Evolutionary conservation across 148 eudicot genomes (phyloP).

Genomic region (Spergularia bocconei): DNA sequence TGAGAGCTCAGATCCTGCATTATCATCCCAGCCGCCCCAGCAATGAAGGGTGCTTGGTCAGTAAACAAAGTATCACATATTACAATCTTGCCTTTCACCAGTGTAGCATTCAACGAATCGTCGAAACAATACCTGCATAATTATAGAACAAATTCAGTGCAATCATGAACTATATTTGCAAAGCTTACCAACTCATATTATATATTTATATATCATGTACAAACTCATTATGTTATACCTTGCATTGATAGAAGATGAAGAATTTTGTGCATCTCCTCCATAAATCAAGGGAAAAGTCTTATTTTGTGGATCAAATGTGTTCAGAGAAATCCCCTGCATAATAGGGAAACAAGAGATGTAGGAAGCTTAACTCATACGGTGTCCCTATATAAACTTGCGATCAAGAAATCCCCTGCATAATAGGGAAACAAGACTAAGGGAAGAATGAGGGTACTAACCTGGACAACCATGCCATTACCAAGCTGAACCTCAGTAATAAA

Average conservation of each 20-base stretch:
- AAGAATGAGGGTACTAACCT: constrained; percentile 25
- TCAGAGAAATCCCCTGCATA: constrained; percentile 37
- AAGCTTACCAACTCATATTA: no score
- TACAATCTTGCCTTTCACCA: constrained; percentile 32
- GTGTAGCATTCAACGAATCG: constrained; percentile 20
- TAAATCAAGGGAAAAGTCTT: constrained; percentile 38
- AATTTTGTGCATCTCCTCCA: constrained; percentile 40
- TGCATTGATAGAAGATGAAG: not conserved
- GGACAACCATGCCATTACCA: constrained; percentile 31
- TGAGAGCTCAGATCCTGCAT: constrained; percentile 9
- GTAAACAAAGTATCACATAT: constrained; percentile 8
- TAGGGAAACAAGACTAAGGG: no score
- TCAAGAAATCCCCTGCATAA: no score
- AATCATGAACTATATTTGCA: no score
- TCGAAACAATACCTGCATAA: not conserved
- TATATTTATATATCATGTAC: no score
- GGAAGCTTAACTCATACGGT: no score
- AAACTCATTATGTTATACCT: no score
- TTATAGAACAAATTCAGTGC: no score
- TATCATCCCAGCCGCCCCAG: constrained; percentile 36
- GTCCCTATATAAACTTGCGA: no score
- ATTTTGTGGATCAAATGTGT: constrained; percentile 37
- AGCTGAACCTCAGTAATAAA: constrained; percentile 32
- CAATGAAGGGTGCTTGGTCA: constrained; percentile 13
- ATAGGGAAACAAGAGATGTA: not conserved